These are phyloP conservation scores for Aspergillus asperescens DNA, from an alignment of 495 filamentous ascomycete species.

Conservation along the genomic window DNA sequence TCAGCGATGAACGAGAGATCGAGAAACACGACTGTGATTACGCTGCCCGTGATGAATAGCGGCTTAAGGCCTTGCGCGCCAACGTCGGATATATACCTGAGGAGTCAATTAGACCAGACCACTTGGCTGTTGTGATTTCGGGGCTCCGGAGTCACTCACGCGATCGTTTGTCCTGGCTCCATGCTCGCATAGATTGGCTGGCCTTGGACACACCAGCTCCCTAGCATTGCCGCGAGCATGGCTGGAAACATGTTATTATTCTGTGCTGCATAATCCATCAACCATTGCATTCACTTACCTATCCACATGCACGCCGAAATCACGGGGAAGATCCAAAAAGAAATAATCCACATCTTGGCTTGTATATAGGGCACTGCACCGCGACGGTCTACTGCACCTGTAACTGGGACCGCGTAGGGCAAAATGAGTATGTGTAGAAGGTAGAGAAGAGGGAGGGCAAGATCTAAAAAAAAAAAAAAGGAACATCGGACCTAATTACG, in stretches of 20 bases:
- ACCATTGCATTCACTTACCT: slow-evolving; percentile 34
- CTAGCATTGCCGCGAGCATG: slow-evolving; percentile 65
- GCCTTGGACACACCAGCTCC: slow-evolving; percentile 61
- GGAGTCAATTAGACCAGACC: background rate
- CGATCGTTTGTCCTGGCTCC: slow-evolving; percentile 59
- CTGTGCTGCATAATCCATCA: background rate
- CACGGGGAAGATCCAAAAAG: slow-evolving; percentile 72
- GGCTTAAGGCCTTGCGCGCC: slow-evolving; percentile 73
- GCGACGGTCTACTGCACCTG: background rate
- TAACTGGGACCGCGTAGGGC: background rate
- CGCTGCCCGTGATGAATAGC: slow-evolving; percentile 77
- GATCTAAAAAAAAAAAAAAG: background rate
- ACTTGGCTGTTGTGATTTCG: too few species aligned
- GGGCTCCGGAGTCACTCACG: slow-evolving; percentile 45
- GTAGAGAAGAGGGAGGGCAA: background rate
- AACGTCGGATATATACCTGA: slow-evolving; percentile 68
- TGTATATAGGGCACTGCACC: background rate
- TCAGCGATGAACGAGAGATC: slow-evolving; percentile 77
- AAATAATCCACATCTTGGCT: slow-evolving; percentile 45
- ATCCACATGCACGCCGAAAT: slow-evolving; percentile 79
- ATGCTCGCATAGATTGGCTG: slow-evolving; percentile 61
- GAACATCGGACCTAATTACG: background rate
- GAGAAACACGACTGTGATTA: slow-evolving; percentile 75
- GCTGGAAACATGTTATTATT: slow-evolving; percentile 28
- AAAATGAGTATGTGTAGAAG: background rate